Percentiles rank a stretch among this genome's conserved stretches.
phyloP scores from a whole-genome alignment of 768 basidiomycete species.

The Phlebiopsis gigantea region DNA sequence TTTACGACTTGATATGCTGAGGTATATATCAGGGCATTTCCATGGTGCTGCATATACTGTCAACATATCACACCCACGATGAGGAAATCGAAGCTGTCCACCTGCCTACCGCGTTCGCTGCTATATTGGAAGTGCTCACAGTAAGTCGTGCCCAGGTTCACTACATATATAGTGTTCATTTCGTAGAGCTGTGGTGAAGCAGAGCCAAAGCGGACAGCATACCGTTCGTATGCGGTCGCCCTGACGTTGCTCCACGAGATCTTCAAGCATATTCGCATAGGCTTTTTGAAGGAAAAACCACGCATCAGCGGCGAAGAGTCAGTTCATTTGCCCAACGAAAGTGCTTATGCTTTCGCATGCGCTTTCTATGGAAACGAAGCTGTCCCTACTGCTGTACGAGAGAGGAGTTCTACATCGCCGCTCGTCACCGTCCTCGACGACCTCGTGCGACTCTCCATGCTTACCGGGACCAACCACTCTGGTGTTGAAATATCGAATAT shows the following conservation, averaged over 20 bases:
- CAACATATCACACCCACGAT: constrained; percentile 71
- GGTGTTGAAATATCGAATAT: neutral
- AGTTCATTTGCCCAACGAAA: neutral
- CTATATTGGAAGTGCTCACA: constrained; percentile 56
- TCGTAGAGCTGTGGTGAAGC: constrained; percentile 6
- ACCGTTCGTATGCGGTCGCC: constrained; percentile 2
- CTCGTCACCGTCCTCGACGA: constrained; percentile 56
- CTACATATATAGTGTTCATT: neutral
- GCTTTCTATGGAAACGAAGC: constrained; percentile 49
- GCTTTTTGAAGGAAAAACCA: constrained; percentile 17
- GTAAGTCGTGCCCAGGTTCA: constrained; percentile 34
- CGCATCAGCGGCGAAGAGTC: constrained; percentile 2
- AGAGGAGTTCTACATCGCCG: constrained; percentile 33
- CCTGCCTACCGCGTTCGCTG: constrained; percentile 72
- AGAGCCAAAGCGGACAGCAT: neutral
- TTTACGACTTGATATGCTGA: constrained; percentile 3
- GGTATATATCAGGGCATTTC: constrained; percentile 53
- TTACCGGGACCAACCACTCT: constrained; percentile 30
- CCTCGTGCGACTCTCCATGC: constrained; percentile 40
- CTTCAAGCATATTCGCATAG: constrained; percentile 14
- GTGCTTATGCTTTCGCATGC: constrained; percentile 45
- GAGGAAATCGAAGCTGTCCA: constrained; percentile 82
- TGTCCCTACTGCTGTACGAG: neutral
- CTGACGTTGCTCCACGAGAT: constrained; percentile 20
- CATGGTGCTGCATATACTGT: constrained; percentile 69